Percentiles rank a stretch among this genome's conserved stretches.
These are phyloP conservation scores for Rhizophora mangle DNA, from an alignment of 345 rosid species.

Conservation along the genomic window DNA sequence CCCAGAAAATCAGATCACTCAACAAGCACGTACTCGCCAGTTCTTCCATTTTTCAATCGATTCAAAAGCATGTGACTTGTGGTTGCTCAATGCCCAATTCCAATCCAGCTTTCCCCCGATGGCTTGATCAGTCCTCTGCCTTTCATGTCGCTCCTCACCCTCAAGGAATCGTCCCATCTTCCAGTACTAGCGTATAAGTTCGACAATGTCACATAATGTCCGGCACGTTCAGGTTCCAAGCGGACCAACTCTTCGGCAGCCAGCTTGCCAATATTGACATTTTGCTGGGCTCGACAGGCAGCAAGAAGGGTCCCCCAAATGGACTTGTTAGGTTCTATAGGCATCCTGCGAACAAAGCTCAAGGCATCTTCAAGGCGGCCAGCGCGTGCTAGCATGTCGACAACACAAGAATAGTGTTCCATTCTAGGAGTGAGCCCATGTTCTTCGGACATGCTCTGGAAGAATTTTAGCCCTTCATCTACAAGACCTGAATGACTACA, in stretches of 20 bases:
- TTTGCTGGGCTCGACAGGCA: constrained; percentile 34
- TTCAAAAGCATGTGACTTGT: background rate
- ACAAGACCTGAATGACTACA: constrained; percentile 40
- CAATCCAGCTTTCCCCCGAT: constrained; percentile 35
- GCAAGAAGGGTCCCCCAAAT: constrained; percentile 40
- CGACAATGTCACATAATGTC: constrained; percentile 37
- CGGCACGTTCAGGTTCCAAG: constrained; percentile 40
- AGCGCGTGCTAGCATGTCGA: constrained; percentile 42
- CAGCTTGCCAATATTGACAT: constrained; percentile 27
- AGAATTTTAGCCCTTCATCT: constrained; percentile 36
- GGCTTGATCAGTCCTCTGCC: constrained; percentile 29
- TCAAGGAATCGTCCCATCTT: constrained; percentile 37
- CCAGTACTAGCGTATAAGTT: constrained; percentile 39
- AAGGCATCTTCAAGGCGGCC: constrained; percentile 36
- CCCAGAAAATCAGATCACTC: no score
- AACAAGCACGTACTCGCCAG: no score
- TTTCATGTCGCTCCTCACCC: constrained; percentile 36
- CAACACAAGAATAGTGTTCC: constrained; percentile 41
- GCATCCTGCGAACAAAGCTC: constrained; percentile 30
- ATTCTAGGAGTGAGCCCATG: constrained; percentile 20
- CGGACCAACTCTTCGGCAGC: constrained; percentile 33
- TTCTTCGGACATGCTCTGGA: constrained; percentile 19
- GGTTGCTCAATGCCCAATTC: constrained; percentile 15
- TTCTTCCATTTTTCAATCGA: no score
- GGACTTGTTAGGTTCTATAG: constrained; percentile 29